Conservation (phyloP, 371 early-diverging fungal species). For the Mortierella sp. region DNA sequence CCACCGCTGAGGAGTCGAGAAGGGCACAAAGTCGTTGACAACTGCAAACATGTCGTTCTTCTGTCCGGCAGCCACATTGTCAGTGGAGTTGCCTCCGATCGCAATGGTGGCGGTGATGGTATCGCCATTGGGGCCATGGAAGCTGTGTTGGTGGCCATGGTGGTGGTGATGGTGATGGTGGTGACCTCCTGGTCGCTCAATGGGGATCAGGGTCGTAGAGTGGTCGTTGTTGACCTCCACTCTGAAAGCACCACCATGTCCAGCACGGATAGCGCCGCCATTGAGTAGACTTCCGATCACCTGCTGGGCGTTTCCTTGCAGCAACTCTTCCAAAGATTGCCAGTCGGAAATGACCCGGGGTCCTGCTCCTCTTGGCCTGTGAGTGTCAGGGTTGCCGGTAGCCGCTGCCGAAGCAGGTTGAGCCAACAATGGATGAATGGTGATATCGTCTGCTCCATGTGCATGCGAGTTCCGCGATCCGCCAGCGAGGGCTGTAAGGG, state of each 20-base stretch:
- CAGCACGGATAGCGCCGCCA: conserved; percentile 58
- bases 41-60: conserved; percentile 63
- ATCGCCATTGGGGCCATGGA: conserved; percentile 16
- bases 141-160: conserved; percentile 3
- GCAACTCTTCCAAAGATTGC: conserved; percentile 79
- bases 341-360: conserved; percentile 60
- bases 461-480: conserved; percentile 43
- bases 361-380: conserved; percentile 35
- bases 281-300: conserved; percentile 76
- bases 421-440: conserved; percentile 80
- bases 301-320: conserved; percentile 78
- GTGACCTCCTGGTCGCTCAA: conserved; percentile 41
- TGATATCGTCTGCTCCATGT: conserved; percentile 65
- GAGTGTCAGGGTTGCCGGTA: conserved; percentile 25
- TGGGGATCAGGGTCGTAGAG: conserved; percentile 39
- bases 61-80: background rate
- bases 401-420: conserved; percentile 60
- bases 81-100: background rate
- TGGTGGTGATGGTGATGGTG: conserved; percentile 12
- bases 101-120: conserved; percentile 28
- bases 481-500: conserved; percentile 41
- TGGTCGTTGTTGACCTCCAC: conserved; percentile 66
- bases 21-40: conserved; percentile 79
- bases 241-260: conserved; percentile 63
- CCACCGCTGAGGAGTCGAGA: conserved; percentile 89